A percentile compares a stretch with the other conserved stretches of the same genome.
phyloP scores from a whole-genome alignment of 331 rosid genomes.

The Spiraea crenata region DNA sequence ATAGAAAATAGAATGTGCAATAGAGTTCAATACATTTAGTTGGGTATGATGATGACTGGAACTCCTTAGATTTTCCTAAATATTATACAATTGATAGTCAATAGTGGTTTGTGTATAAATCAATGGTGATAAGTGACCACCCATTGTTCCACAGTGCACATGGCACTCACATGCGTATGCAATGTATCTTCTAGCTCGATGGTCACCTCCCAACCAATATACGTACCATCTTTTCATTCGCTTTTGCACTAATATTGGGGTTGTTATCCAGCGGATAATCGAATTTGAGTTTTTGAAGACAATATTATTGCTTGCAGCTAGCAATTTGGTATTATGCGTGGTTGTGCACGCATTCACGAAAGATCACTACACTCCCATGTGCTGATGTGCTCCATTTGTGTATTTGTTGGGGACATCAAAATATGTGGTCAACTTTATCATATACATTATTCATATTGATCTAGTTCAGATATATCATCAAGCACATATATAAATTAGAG shows the following conservation, averaged over 20 bases:
- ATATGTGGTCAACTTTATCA: slow-evolving; percentile 36
- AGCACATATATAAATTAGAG: not conserved
- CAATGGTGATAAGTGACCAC: slow-evolving; percentile 8
- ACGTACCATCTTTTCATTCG: not conserved
- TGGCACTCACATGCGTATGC: slow-evolving; percentile 38
- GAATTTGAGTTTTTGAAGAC: not conserved
- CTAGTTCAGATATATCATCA: not conserved
- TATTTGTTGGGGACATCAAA: slow-evolving; percentile 12
- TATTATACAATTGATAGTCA: not conserved
- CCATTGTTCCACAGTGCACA: slow-evolving; percentile 35
- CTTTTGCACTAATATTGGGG: not conserved
- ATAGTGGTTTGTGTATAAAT: not conserved
- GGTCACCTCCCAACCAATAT: slow-evolving; percentile 26
- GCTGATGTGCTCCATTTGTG: slow-evolving; percentile 13
- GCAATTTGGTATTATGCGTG: not conserved
- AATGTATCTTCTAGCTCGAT: slow-evolving; percentile 7
- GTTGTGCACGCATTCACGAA: slow-evolving; percentile 2
- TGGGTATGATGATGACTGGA: not conserved
- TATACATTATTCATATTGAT: slow-evolving; percentile 15
- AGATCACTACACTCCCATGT: not conserved
- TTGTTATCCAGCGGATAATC: not conserved
- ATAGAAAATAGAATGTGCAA: not conserved
- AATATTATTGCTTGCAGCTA: not conserved
- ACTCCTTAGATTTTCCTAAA: not conserved
- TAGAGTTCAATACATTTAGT: not conserved